phyloP scores from a whole-genome alignment of 73 alveolate genomes.

The Breviolum minutum region DNA sequence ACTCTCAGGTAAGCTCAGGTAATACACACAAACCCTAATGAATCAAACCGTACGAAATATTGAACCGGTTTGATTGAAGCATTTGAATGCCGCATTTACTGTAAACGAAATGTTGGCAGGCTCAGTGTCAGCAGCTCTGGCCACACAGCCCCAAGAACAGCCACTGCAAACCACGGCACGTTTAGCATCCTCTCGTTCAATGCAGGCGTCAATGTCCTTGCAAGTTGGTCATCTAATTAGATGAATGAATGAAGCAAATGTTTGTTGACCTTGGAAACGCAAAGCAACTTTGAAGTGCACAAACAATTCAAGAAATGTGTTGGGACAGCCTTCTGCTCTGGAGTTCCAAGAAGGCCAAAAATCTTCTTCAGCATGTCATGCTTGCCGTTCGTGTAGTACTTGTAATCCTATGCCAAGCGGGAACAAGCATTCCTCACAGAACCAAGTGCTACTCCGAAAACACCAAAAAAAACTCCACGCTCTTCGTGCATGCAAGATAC shows the following conservation, averaged over 20 bases:
- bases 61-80: neutral
- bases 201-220: slow-evolving; percentile 86
- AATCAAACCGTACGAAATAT: neutral
- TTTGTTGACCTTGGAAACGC: neutral
- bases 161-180: slow-evolving; percentile 11
- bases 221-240: neutral
- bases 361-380: slow-evolving; percentile 84
- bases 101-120: too few relatives aligned
- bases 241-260: neutral
- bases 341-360: slow-evolving; percentile 83
- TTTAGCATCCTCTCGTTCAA: slow-evolving; percentile 94
- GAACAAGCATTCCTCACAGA: neutral
- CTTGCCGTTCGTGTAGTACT: slow-evolving; percentile 84
- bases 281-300: neutral
- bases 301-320: neutral
- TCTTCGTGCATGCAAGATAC: neutral
- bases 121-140: neutral
- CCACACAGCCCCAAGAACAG: neutral
- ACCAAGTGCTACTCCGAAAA: neutral
- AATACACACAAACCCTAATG: neutral
- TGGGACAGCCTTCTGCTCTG: slow-evolving; percentile 62
- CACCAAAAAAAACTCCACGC: neutral
- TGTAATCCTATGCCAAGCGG: slow-evolving; percentile 36
- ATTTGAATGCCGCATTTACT: too few relatives aligned
- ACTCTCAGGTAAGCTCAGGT: neutral